phyloP scores from a whole-genome alignment of 495 filamentous ascomycete species.

The Podospora tetraspora region DNA sequence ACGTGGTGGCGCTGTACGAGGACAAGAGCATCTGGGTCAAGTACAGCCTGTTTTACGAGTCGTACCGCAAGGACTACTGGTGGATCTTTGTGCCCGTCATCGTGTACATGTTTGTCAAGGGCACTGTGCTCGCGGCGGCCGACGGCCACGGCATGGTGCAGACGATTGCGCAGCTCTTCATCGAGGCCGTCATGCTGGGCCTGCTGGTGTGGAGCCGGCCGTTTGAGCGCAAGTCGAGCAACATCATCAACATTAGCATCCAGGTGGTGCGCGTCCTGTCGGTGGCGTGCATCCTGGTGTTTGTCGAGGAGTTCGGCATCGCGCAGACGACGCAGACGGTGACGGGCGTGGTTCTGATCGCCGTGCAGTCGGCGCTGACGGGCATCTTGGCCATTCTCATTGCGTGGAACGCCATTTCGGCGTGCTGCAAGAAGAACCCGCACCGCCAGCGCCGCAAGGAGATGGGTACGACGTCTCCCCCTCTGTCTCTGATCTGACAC shows the following conservation, averaged over 20 bases:
- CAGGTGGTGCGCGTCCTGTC: constrained; percentile 92
- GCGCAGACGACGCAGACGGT: constrained; percentile 93
- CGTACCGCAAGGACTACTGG: constrained; percentile 89
- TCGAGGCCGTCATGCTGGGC: constrained; percentile 65
- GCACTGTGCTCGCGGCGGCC: constrained; percentile 77
- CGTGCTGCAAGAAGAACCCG: constrained; percentile 80
- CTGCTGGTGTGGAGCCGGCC: constrained; percentile 81
- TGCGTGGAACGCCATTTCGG: constrained; percentile 78
- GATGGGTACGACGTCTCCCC: constrained; percentile 56
- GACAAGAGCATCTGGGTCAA: constrained; percentile 88
- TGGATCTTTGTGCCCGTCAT: constrained; percentile 93
- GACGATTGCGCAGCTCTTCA: constrained; percentile 67
- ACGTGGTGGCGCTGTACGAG: constrained; percentile 69
- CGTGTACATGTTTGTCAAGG: constrained; percentile 88
- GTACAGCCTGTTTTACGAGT: constrained; percentile 96
- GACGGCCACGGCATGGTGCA: constrained; percentile 84
- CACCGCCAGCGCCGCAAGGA: constrained; percentile 80
- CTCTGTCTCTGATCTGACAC: background rate
- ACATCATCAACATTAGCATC: constrained; percentile 91
- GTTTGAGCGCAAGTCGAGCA: constrained; percentile 76
- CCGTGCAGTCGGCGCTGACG: constrained; percentile 78
- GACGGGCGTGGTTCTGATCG: constrained; percentile 80
- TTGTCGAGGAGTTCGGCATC: constrained; percentile 89
- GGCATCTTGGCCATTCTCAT: constrained; percentile 83
- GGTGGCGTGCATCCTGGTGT: constrained; percentile 82